Evolutionary conservation across 2,329 filamentous ascomycete genomes (phyloP).

Genomic region (Fusarium bulbicola): DNA sequence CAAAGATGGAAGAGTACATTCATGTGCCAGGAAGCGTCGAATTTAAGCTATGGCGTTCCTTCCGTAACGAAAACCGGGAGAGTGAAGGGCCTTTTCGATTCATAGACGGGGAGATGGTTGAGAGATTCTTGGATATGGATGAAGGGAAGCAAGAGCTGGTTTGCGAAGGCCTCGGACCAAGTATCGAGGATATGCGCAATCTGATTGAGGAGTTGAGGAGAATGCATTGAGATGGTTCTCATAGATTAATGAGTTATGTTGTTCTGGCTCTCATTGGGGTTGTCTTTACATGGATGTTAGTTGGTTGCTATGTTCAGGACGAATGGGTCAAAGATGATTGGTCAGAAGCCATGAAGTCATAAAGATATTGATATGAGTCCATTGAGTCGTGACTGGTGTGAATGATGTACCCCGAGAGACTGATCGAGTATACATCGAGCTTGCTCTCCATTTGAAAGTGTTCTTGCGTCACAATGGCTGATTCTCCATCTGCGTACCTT

Average conservation of each 20-base stretch:
- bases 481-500: background rate
- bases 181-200: slow-evolving; percentile 69
- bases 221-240: slow-evolving; percentile 59
- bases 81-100: slow-evolving; percentile 86
- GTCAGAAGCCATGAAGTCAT: slow-evolving; percentile 11
- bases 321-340: slow-evolving; percentile 39
- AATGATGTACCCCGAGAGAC: background rate
- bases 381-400: slow-evolving; percentile 14
- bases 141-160: slow-evolving; percentile 64
- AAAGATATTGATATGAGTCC: background rate
- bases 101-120: slow-evolving; percentile 90
- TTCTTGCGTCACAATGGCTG: background rate
- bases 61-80: slow-evolving; percentile 75
- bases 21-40: slow-evolving; percentile 75
- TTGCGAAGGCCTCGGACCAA: slow-evolving; percentile 65
- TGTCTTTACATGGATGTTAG: background rate
- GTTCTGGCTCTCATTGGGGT: background rate
- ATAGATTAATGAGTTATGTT: background rate
- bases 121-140: slow-evolving; percentile 79
- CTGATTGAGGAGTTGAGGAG: slow-evolving; percentile 70
- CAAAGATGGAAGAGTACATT: slow-evolving; percentile 72
- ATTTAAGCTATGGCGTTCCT: slow-evolving; percentile 84
- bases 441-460: background rate
- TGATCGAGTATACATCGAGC: fast-evolving
- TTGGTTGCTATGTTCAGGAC: slow-evolving; percentile 28